A percentile compares a stretch with the other conserved stretches of the same genome.
Evolutionary conservation across 108 stramenopile genomes (phyloP).

Genomic region (Discostella pseudostelligera): DNA sequence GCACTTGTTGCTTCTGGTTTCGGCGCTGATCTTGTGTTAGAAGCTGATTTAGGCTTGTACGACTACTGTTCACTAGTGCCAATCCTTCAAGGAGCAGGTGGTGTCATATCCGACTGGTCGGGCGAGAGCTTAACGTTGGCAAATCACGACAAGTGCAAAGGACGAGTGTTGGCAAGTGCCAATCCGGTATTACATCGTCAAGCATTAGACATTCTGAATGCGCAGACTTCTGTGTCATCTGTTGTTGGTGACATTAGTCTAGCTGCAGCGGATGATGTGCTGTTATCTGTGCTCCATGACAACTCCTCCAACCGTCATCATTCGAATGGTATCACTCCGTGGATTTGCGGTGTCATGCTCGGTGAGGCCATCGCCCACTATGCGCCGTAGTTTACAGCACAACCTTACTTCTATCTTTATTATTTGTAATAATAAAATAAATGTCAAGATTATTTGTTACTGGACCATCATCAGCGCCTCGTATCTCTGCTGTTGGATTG

Average conservation of each 20-base stretch:
- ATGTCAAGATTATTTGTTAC: too few species aligned
- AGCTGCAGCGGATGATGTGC: not conserved
- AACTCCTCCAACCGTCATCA: conserved; percentile 1
- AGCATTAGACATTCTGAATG: conserved; percentile 23
- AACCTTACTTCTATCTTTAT: too few species aligned
- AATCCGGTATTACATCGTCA: conserved; percentile 25
- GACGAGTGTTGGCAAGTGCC: conserved; percentile 29
- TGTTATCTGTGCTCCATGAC: not conserved
- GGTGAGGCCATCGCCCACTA: conserved; percentile 24
- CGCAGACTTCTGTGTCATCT: not conserved
- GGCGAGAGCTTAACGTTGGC: conserved; percentile 17
- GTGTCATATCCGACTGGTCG: conserved; percentile 33
- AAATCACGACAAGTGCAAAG: conserved; percentile 27
- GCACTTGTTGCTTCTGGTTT: conserved; percentile 38
- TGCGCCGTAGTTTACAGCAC: not conserved
- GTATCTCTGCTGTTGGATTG: conserved; percentile 3
- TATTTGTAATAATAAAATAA: too few species aligned
- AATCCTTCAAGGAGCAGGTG: conserved; percentile 36
- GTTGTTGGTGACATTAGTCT: not conserved
- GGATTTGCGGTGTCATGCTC: conserved; percentile 18
- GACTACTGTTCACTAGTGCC: conserved; percentile 40
- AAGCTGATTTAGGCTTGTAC: conserved; percentile 36
- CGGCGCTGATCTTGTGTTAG: conserved; percentile 31
- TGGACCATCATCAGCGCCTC: not conserved
- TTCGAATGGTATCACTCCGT: conserved; percentile 9